These are phyloP conservation scores for Quercus lobata DNA, from an alignment of 331 rosid species.

Conservation along the genomic window DNA sequence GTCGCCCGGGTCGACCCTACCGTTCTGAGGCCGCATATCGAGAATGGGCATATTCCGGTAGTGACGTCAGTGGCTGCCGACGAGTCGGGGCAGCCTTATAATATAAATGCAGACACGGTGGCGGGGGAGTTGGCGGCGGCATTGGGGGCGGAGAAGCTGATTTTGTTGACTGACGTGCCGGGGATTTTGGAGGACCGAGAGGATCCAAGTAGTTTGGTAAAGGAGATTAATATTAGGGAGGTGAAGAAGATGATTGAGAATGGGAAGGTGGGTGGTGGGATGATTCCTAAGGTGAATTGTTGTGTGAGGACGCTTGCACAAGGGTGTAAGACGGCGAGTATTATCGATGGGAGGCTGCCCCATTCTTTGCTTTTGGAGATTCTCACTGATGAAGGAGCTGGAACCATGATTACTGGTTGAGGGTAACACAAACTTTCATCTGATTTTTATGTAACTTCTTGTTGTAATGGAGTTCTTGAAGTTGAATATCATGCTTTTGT, in stretches of 20 bases:
- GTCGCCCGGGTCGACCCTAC: conserved; percentile 63
- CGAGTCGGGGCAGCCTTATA: conserved; percentile 67
- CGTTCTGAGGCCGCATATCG: conserved; percentile 49
- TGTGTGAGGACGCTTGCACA: conserved; percentile 74
- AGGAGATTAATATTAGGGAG: conserved; percentile 63
- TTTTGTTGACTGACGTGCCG: conserved; percentile 77
- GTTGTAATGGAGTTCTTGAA: too few relatives aligned
- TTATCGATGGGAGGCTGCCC: conserved; percentile 73
- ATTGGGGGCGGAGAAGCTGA: conserved; percentile 84
- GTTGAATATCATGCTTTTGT: too few relatives aligned
- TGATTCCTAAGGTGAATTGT: conserved; percentile 87
- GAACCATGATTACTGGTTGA: conserved; percentile 78
- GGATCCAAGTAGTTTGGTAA: conserved; percentile 63
- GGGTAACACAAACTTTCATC: background rate
- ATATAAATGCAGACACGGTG: conserved; percentile 85
- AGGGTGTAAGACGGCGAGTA: conserved; percentile 80
- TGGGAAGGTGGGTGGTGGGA: conserved; percentile 73
- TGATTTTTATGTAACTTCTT: background rate
- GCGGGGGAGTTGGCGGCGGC: conserved; percentile 91
- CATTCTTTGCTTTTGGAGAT: conserved; percentile 81
- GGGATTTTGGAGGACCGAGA: conserved; percentile 64
- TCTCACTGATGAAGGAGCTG: conserved; percentile 87
- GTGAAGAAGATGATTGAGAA: conserved; percentile 68
- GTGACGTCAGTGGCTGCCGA: conserved; percentile 84
- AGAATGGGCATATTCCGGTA: conserved; percentile 70